phyloP scores from a whole-genome alignment of 345 rosid species.

The Laguncularia racemosa region DNA sequence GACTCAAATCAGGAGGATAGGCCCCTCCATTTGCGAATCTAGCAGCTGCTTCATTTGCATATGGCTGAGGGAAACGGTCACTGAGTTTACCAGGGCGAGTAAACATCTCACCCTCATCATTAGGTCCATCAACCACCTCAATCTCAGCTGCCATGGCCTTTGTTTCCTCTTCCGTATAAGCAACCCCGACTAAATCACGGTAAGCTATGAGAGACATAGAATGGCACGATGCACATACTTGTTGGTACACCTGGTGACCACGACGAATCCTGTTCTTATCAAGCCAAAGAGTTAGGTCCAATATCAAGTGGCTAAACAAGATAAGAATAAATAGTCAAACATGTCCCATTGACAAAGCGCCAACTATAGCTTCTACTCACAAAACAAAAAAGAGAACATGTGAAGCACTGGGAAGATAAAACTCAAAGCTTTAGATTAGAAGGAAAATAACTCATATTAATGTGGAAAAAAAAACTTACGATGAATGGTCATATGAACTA shows the following conservation, averaged over 20 bases:
- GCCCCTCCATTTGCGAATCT: constrained; percentile 99
- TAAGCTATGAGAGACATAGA: constrained; percentile 93
- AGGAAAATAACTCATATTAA: not conserved
- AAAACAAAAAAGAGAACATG: too few species aligned
- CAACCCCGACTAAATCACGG: constrained; percentile 95
- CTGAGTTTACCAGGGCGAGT: constrained; percentile 98
- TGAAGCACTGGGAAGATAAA: too few species aligned
- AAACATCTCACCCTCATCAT: constrained; percentile 99
- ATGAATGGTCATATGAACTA: constrained; percentile 97
- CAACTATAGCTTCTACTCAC: too few species aligned
- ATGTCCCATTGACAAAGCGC: too few species aligned
- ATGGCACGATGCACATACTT: constrained; percentile 99
- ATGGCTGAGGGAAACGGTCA: constrained; percentile 92
- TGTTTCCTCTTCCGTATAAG: constrained; percentile 94
- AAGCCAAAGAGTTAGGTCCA: constrained; percentile 1
- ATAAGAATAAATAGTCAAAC: not conserved
- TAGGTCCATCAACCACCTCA: constrained; percentile 97
- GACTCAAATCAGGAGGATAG: constrained; percentile 99
- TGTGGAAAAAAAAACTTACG: constrained; percentile 49
- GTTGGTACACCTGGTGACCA: constrained; percentile 94
- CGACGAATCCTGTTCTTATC: constrained; percentile 67
- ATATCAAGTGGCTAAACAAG: not conserved
- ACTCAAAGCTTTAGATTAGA: not conserved
- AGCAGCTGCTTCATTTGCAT: constrained; percentile 88
- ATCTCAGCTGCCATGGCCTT: constrained; percentile 99